Percentiles rank a stretch among this genome's conserved stretches.
phyloP scores from a whole-genome alignment of 1,284 basidiomycete genomes.

The Ceratobasidium sp. region DNA sequence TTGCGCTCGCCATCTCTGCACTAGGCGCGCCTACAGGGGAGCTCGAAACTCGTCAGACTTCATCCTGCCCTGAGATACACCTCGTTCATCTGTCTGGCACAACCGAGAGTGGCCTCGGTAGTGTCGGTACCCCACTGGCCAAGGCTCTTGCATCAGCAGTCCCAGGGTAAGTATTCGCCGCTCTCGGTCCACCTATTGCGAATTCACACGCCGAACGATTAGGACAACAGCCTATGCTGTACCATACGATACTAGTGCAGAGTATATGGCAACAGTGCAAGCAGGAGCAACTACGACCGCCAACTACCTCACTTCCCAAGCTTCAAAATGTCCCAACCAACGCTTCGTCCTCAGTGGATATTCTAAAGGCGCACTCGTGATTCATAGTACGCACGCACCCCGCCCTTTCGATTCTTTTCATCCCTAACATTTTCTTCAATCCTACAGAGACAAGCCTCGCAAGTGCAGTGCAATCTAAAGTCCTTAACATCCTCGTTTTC shows the following conservation, averaged over 20 bases:
- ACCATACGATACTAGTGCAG: conserved; percentile 24
- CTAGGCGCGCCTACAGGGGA: conserved; percentile 10
- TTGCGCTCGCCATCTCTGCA: not conserved
- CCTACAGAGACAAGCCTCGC: conserved; percentile 15
- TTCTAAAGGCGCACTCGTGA: conserved; percentile 29
- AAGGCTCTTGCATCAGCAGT: conserved; percentile 20
- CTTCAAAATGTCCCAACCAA: conserved; percentile 10
- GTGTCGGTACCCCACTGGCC: conserved; percentile 24
- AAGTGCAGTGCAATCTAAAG: conserved; percentile 7
- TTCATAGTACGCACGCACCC: conserved; percentile 34
- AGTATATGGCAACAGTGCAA: conserved; percentile 20
- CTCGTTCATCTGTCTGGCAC: conserved; percentile 31
- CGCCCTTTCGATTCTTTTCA: too few relatives aligned
- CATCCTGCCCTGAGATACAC: conserved; percentile 18
- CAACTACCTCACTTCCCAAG: conserved; percentile 2
- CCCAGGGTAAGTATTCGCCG: not conserved
- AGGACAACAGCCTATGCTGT: conserved; percentile 22
- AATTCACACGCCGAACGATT: not conserved
- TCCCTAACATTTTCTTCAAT: not conserved
- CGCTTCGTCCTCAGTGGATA: conserved; percentile 33
- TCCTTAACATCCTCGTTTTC: conserved; percentile 11
- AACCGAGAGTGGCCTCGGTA: conserved; percentile 19
- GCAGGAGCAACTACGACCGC: conserved; percentile 22
- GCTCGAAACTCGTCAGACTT: conserved; percentile 21
- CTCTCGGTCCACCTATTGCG: too few relatives aligned